A percentile compares a stretch with the other conserved stretches of the same genome.
These are phyloP conservation scores for Metarhizium anisopliae DNA, from an alignment of 2,329 filamentous ascomycete genomes.

Conservation along the genomic window DNA sequence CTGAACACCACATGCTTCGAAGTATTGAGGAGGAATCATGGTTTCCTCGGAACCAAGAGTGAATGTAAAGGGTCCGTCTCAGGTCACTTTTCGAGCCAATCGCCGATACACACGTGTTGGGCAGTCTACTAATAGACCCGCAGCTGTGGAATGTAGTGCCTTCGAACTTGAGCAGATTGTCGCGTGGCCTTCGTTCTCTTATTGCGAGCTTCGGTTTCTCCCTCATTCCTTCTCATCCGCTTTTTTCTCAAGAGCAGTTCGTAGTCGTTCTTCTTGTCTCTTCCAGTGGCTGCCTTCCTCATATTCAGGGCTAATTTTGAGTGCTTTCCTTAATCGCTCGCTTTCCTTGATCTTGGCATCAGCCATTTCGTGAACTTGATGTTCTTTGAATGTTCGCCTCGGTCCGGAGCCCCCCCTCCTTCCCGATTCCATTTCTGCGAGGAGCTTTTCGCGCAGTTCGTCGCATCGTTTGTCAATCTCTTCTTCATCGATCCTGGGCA, in stretches of 20 bases:
- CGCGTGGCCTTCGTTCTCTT: not conserved
- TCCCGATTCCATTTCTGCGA: conserved; percentile 27
- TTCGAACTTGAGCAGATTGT: not conserved
- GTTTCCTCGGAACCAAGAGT: too few species aligned
- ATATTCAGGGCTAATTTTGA: conserved; percentile 80
- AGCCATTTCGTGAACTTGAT: conserved; percentile 93
- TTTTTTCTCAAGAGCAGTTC: conserved; percentile 33
- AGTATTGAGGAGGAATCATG: too few species aligned
- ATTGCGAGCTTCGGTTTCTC: not conserved
- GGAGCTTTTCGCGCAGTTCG: conserved; percentile 30
- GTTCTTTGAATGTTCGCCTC: conserved; percentile 63
- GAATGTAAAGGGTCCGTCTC: too few species aligned
- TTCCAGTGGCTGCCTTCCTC: conserved; percentile 82
- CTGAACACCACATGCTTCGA: too few species aligned
- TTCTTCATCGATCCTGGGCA: conserved; percentile 65
- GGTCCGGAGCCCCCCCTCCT: conserved; percentile 22
- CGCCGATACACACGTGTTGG: too few species aligned
- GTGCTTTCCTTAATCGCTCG: conserved; percentile 73
- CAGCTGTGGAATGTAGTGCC: not conserved
- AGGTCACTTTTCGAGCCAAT: too few species aligned
- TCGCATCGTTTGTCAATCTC: conserved; percentile 66
- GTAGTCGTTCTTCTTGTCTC: conserved; percentile 65
- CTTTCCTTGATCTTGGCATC: conserved; percentile 95
- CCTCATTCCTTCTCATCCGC: conserved; percentile 14
- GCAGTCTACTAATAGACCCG: too few species aligned